Evolutionary conservation across 345 rosid genomes (phyloP), one percentile per base, ranked within the genome.

Genomic region (Populus davidiana): DNA sequence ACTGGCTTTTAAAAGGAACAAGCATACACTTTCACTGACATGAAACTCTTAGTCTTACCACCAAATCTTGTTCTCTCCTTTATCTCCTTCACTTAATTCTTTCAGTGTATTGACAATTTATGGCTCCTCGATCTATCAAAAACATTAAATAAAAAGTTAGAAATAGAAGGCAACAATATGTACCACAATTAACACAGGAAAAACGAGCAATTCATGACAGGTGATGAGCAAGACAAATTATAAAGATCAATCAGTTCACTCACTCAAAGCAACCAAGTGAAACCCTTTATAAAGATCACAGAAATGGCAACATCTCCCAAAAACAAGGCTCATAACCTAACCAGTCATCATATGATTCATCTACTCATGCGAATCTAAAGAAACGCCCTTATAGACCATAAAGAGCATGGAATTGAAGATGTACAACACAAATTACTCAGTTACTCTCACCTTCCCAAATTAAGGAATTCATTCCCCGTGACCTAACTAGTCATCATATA

Each of bases 41-140:
- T 63, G 54, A 33, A 75, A 72, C 38, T 20, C 59, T 18, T 6
- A 20, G 59, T 63, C 83, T 81, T 75, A 75, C 82, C 82, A 50
- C 67, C 31, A 65, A 68, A 65, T 47, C 39, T 50, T 13, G 71
- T 78, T 66, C 36, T 61, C 73, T 13, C 16, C 49, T 52, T 52
- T 17, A 43, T 50, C 59, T 77, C 52, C 20, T 62, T 23, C 72
- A 41, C 62, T 62, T 72, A n/a, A 31, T 29, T 54, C 43, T 61
- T 43, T 8, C 36, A 66, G 38, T 27, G 56, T 72, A 33, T 62
- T 41, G 27, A 62, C 39, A 50, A 62, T 59, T 63, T 47, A 59
- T 52, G 75, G 21, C 50, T 79, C 73, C 70, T 52, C 74, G 49
- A 65, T 64, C 84, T 81, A 73, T 20, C 59, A 47, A 41, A 11